Evolutionary conservation across 176 grass and related monocot species (phyloP), one percentile per base, ranked within the genome.

Genomic region (Avena insularis): DNA sequence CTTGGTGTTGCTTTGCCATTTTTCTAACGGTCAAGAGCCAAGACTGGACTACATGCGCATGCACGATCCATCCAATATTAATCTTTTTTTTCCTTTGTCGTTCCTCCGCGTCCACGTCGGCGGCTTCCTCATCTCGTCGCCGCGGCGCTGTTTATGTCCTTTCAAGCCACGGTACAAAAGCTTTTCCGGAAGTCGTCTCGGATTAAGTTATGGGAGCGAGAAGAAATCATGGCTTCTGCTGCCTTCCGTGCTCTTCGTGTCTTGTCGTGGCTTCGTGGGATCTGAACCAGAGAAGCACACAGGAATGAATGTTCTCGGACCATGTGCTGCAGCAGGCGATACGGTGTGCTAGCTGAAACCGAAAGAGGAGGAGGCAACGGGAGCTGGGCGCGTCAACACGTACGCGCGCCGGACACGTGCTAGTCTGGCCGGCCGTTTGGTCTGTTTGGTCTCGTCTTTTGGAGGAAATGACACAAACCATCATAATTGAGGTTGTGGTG

Each of bases 61-160:
- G 48, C 31, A 38, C 65, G 65, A 69, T 69, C 15, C 13, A 31
- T 31, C 29, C 29, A 31, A 31, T 31, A 31, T 2, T 31, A 31
- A 31, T 31, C 29, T 1, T 31, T 9, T 9, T 49, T 51, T 51
- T 51, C 49, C 12, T 53, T 72, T 59, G 61, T 31, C 64, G 12
- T 6, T 40, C 11, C 15, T 48, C 23, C 6, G 8, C 72, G 83
- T 78, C 72, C 78, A 17, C 78, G 84, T 67, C 73, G 85, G 84
- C 93, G 87, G 71, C 80, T 80, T 63, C 80, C 38, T 40, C 38
- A 4, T 40, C 89, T 82, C 92, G 11, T 86, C 83, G 35, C 77
- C 60, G 73, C 80, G 73, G 79, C 89, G 64, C 43, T 74, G 79
- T 86, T 81, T 58, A 27, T 15, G 29, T 33, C 23, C 1, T 64